Evolutionary conservation across 2,329 filamentous ascomycete species (phyloP).

Genomic region (Coniella vitis): DNA sequence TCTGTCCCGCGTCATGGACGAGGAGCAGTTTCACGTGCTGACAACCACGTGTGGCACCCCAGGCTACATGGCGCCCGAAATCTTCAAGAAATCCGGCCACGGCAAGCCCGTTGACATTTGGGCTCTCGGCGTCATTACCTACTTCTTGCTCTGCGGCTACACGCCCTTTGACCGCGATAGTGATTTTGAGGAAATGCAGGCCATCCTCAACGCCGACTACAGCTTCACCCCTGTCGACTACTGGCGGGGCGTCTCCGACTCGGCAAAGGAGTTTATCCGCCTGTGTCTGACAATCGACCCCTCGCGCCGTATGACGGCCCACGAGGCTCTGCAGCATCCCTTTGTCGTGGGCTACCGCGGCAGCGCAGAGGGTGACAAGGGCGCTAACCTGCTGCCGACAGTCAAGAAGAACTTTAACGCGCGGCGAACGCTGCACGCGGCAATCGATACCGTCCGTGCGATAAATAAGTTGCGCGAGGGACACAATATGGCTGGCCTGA

Average conservation of each 20-base stretch:
- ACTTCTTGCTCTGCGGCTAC: constrained; percentile 96
- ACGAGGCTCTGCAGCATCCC: constrained; percentile 64
- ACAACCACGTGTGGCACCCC: constrained; percentile 97
- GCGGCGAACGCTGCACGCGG: constrained; percentile 59
- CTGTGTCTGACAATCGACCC: constrained; percentile 89
- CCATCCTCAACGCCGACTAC: constrained; percentile 94
- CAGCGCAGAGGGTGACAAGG: constrained; percentile 37
- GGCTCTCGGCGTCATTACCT: constrained; percentile 97
- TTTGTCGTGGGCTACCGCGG: constrained; percentile 51
- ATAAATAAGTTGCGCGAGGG: constrained; percentile 66
- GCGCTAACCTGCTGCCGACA: constrained; percentile 58
- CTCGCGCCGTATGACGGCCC: constrained; percentile 79
- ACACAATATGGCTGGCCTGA: constrained; percentile 44
- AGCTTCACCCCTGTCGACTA: constrained; percentile 91
- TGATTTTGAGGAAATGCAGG: constrained; percentile 99
- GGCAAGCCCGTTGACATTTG: constrained; percentile 97
- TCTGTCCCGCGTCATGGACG: constrained; percentile 94
- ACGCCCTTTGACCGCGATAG: constrained; percentile 96
- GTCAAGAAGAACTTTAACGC: constrained; percentile 73
- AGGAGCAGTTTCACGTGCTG: constrained; percentile 94
- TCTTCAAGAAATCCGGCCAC: constrained; percentile 97
- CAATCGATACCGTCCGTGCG: constrained; percentile 63
- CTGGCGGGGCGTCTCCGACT: constrained; percentile 86
- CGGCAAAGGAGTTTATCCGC: constrained; percentile 86
- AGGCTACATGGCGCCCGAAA: constrained; percentile 98